phyloP scores from a whole-genome alignment of 805 yeast species.

The Candida boleticola region DNA sequence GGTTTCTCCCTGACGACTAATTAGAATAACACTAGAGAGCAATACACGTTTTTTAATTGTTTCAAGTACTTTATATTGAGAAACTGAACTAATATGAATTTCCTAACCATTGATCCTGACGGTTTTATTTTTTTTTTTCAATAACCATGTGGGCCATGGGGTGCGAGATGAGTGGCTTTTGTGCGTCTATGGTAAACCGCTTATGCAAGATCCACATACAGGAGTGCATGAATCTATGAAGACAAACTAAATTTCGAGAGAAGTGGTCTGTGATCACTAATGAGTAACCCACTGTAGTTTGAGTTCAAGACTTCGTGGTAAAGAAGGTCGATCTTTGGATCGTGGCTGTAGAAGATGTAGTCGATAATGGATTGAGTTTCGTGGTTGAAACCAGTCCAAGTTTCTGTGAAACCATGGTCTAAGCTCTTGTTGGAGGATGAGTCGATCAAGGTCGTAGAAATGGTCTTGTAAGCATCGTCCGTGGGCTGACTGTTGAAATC shows the following conservation, averaged over 20 bases:
- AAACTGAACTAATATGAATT: too few species aligned
- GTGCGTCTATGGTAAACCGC: too few species aligned
- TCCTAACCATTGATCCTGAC: too few species aligned
- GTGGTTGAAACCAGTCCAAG: conserved; percentile 2
- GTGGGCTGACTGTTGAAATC: conserved; percentile 15
- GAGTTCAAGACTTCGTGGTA: conserved; percentile 2
- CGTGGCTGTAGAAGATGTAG: conserved; percentile 5
- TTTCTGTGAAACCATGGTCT: not conserved
- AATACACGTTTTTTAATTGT: too few species aligned
- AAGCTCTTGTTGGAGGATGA: conserved; percentile 2
- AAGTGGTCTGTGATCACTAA: conserved; percentile 3
- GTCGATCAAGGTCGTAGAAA: conserved; percentile 7
- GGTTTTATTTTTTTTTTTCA: too few species aligned
- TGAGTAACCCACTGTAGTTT: conserved; percentile 1
- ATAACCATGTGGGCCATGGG: too few species aligned
- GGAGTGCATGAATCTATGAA: too few species aligned
- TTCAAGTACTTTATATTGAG: too few species aligned
- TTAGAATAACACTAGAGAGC: too few species aligned
- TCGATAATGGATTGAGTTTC: conserved; percentile 4
- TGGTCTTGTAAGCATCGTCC: conserved; percentile 10
- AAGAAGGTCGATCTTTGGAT: not conserved
- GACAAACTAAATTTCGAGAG: conserved; percentile 2
- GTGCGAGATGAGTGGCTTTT: too few species aligned
- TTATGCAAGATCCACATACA: too few species aligned
- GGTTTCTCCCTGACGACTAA: too few species aligned